phyloP scores from a whole-genome alignment of 2,329 filamentous ascomycete species.

The Colletotrichum sp. region DNA sequence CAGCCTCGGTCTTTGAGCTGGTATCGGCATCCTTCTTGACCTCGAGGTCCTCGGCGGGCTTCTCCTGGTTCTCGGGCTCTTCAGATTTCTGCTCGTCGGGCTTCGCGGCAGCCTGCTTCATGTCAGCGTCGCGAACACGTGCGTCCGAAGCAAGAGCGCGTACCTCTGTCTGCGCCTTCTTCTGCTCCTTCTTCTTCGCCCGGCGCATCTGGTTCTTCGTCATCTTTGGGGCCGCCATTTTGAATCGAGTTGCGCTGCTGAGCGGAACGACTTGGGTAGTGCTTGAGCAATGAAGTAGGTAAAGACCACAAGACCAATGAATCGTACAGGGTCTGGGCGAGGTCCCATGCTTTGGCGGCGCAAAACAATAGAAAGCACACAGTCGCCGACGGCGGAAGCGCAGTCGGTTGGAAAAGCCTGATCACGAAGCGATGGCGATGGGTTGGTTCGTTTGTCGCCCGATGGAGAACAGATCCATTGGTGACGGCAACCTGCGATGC shows the following conservation, averaged over 20 bases:
- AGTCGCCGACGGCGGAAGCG: not conserved
- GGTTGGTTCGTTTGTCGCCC: not conserved
- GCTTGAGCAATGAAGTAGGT: constrained; percentile 41
- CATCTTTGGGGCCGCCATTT: constrained; percentile 73
- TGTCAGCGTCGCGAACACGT: not conserved
- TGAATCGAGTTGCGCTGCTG: constrained; percentile 29
- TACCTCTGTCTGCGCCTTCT: constrained; percentile 68
- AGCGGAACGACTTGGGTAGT: constrained; percentile 16
- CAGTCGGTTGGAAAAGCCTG: not conserved
- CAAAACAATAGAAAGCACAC: not conserved
- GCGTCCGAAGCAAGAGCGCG: not conserved
- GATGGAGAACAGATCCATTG: not conserved
- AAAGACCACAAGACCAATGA: constrained; percentile 36
- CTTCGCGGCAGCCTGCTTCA: constrained; percentile 13
- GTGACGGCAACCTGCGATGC: constrained; percentile 7
- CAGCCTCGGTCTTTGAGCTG: constrained; percentile 41
- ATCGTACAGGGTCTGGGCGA: constrained; percentile 40
- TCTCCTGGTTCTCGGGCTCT: constrained; percentile 26
- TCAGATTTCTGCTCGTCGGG: constrained; percentile 32
- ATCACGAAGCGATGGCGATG: not conserved
- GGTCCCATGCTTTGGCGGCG: constrained; percentile 16
- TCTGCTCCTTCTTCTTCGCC: constrained; percentile 93
- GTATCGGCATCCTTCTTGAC: constrained; percentile 45
- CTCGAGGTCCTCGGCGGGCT: constrained; percentile 41
- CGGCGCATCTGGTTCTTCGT: constrained; percentile 94